These are phyloP conservation scores for Pyrenopolyporus hunteri DNA, from an alignment of 495 filamentous ascomycete species.

Conservation along the genomic window DNA sequence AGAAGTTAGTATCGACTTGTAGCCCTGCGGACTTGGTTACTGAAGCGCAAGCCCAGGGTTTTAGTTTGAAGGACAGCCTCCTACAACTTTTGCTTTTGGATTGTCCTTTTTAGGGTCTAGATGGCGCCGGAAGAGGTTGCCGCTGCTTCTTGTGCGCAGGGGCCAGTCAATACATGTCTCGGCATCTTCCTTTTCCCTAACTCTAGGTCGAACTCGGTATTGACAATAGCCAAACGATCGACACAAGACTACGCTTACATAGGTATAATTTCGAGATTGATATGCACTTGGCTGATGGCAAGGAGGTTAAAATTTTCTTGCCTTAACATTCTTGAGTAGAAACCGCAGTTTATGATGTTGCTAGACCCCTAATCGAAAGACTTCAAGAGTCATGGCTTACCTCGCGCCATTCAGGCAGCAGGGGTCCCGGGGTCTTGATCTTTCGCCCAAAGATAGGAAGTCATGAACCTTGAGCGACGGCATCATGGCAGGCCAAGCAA, in stretches of 20 bases:
- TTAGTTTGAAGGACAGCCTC: too few relatives aligned
- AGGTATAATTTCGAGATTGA: slow-evolving; percentile 15
- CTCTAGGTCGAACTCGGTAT: slow-evolving; percentile 13
- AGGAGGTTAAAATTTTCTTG: not conserved
- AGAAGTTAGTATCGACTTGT: slow-evolving; percentile 11
- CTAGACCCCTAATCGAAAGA: slow-evolving; percentile 2
- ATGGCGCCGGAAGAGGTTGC: not conserved
- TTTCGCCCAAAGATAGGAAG: not conserved
- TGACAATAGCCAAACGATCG: slow-evolving; percentile 35
- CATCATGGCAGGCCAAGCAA: slow-evolving; percentile 21
- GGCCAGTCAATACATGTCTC: slow-evolving; percentile 28
- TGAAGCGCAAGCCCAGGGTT: slow-evolving; percentile 9
- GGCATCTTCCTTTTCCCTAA: slow-evolving; percentile 10
- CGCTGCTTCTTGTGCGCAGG: slow-evolving; percentile 15
- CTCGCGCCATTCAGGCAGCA: not conserved
- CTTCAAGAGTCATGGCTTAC: slow-evolving; percentile 13
- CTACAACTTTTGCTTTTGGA: slow-evolving; percentile 20
- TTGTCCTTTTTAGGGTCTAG: slow-evolving; percentile 4
- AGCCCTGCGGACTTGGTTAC: not conserved
- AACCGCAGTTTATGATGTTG: not conserved
- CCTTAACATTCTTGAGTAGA: slow-evolving; percentile 19
- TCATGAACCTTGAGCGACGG: slow-evolving; percentile 32
- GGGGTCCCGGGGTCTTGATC: not conserved
- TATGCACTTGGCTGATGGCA: slow-evolving; percentile 15
- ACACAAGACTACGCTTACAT: slow-evolving; percentile 9